A percentile compares a stretch with the other conserved stretches of the same genome.
These are phyloP conservation scores for Punctularia strigosozonata DNA, from an alignment of 768 basidiomycete species.

Conservation along the genomic window DNA sequence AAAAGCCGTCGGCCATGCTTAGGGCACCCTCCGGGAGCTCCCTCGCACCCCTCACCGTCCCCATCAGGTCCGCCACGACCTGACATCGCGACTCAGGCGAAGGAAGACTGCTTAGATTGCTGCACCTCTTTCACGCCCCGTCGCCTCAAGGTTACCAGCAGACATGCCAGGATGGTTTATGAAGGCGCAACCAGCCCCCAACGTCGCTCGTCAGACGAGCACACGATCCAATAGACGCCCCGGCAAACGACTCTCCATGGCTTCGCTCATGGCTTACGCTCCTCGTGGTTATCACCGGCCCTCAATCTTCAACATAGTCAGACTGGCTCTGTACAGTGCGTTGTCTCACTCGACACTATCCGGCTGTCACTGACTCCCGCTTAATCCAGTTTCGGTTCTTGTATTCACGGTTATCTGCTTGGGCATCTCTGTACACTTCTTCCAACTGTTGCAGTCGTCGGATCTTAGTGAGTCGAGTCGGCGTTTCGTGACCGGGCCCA, in stretches of 20 bases:
- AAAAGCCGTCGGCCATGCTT: too few relatives aligned
- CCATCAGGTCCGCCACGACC: neutral
- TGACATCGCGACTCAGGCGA: slow-evolving; percentile 3
- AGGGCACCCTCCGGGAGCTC: too few relatives aligned
- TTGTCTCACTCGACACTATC: slow-evolving; percentile 2
- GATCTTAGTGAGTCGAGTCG: slow-evolving; percentile 59
- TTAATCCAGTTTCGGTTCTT: slow-evolving; percentile 53
- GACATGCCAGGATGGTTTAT: too few relatives aligned
- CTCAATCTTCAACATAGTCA: slow-evolving; percentile 58
- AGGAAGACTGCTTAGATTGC: slow-evolving; percentile 1
- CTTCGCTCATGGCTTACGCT: too few relatives aligned
- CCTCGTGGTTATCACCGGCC: too few relatives aligned
- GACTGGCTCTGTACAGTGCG: slow-evolving; percentile 59
- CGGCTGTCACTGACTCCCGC: slow-evolving; percentile 3
- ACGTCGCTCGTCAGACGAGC: too few relatives aligned
- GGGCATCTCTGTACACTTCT: slow-evolving; percentile 71
- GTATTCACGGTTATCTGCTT: slow-evolving; percentile 71
- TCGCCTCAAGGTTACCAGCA: too few relatives aligned
- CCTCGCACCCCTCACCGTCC: too few relatives aligned
- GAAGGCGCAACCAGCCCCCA: too few relatives aligned
- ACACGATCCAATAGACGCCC: too few relatives aligned
- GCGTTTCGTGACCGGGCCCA: neutral
- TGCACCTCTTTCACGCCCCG: too few relatives aligned
- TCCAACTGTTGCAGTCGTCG: slow-evolving; percentile 55
- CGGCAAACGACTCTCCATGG: too few relatives aligned